Evolutionary conservation across 2,329 filamentous ascomycete genomes (phyloP).

Genomic region (Talaromyces sp.): DNA sequence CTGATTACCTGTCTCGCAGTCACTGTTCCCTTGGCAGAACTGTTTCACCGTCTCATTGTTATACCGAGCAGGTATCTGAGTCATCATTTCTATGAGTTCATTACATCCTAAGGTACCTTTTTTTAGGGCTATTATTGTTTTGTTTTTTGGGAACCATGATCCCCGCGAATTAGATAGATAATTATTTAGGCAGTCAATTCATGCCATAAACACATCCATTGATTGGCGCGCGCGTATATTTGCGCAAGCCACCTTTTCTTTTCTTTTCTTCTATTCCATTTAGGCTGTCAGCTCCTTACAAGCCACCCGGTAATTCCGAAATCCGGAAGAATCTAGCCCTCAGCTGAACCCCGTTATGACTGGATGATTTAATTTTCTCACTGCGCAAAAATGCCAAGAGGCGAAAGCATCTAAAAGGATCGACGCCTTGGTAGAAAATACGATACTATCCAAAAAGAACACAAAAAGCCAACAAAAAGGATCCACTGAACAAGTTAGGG

Average conservation of each 20-base stretch:
- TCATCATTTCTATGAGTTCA: slow-evolving; percentile 10
- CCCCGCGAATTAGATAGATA: neutral
- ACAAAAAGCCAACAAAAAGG: neutral
- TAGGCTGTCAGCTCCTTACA: neutral
- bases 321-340: neutral
- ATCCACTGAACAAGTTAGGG: neutral
- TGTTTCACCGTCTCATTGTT: slow-evolving; percentile 8
- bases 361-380: neutral
- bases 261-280: neutral
- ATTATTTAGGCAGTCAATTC: neutral
- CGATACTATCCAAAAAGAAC: neutral
- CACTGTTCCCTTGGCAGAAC: slow-evolving; percentile 6
- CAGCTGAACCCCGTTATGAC: neutral
- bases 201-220: neutral
- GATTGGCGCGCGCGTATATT: neutral
- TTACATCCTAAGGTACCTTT: slow-evolving; percentile 1
- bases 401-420: neutral
- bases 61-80: slow-evolving; percentile 8
- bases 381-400: neutral
- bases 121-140: neutral
- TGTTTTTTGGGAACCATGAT: neutral
- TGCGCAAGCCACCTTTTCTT: neutral
- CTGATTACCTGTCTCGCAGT: slow-evolving; percentile 6
- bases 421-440: neutral
- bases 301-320: neutral